Percentiles rank a stretch among this genome's conserved stretches.
phyloP scores from a whole-genome alignment of 1,284 basidiomycete species.

The Amylostereum chailletii region DNA sequence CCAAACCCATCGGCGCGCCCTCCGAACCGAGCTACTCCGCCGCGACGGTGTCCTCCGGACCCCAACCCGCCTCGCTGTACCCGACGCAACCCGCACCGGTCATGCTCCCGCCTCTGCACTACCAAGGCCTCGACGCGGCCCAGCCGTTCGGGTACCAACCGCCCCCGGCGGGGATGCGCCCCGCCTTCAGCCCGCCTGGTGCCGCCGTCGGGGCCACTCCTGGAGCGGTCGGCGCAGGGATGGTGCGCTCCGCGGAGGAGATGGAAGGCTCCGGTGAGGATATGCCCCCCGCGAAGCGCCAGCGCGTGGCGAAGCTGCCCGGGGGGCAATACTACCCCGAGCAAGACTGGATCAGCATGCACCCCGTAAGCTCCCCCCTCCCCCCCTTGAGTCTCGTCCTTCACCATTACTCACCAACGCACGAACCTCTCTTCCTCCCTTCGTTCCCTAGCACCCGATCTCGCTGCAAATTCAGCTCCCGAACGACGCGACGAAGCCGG shows the following conservation, averaged over 20 bases:
- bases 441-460: slow-evolving; percentile 62
- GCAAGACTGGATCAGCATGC: slow-evolving; percentile 81
- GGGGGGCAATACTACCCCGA: slow-evolving; percentile 77
- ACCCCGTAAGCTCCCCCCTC: slow-evolving; percentile 49
- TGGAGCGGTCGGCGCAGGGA: slow-evolving; percentile 31
- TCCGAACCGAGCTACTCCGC: slow-evolving; percentile 52
- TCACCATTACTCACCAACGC: background rate
- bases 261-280: slow-evolving; percentile 58
- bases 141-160: slow-evolving; percentile 77
- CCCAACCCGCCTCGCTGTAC: slow-evolving; percentile 69
- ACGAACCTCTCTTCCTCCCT: too few species aligned
- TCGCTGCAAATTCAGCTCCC: slow-evolving; percentile 79
- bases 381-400: background rate
- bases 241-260: slow-evolving; percentile 68
- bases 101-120: slow-evolving; percentile 76
- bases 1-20: slow-evolving; percentile 22
- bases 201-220: background rate
- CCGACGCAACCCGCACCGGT: slow-evolving; percentile 52
- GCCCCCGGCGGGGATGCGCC: slow-evolving; percentile 29
- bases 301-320: slow-evolving; percentile 73
- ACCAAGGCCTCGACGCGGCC: slow-evolving; percentile 66
- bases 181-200: slow-evolving; percentile 38
- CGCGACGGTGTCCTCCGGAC: slow-evolving; percentile 72
- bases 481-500: slow-evolving; percentile 69
- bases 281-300: slow-evolving; percentile 72